Evolutionary conservation across 2,329 filamentous ascomycete species (phyloP), one percentile per base, ranked within the genome.

Genomic region (Fusarium tanahbumbuense): DNA sequence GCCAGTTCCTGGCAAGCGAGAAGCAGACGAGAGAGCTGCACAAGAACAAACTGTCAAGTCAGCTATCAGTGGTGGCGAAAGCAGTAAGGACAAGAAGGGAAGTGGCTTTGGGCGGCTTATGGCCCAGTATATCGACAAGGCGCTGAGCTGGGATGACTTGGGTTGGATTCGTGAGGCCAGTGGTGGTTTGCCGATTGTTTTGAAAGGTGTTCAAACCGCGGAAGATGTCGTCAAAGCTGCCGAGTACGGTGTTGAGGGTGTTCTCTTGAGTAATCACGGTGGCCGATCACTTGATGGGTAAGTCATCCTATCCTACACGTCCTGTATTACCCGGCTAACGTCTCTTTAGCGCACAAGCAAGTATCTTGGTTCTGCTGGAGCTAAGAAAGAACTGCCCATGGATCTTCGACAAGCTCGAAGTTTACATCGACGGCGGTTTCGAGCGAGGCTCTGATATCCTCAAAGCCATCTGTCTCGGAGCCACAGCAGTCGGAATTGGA

Each of bases 181-280:
- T 2, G 76, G 82, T 8, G 78, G 63, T 0, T 34, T 87, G 6
- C 86, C 86, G 0, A 80, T 89, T n/a, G 83, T 88, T 45, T 67
- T 88, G 48, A 89, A 89, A 71, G 87, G 86, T 0, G 81, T 88
- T 2, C 87, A 88, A 78, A 84, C 80, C 13, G 85, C 85, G 0
- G 85, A 85, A 20, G 87, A 89, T 64, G 86, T 87, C 2, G 80
- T 80, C 4, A 73, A 81, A 16, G 86, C 87, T 0, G 81, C 84
- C 28, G 76, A 83, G 42, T 77, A 81, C 46, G 86, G 85, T 0
- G 78, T 84, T 30, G 82, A 87, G 56, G 87, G 86, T 1, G 85
- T 89, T 22, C 73, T 88, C 54, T 68, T 89, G 22, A 87, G 84
- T 63, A 89, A 89, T 61, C 87, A 89, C 55, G 87, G 87, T 13